Evolutionary conservation across 306 rosid genomes (phyloP), one percentile per base, ranked within the genome.

Genomic region (Quercus ilex): DNA sequence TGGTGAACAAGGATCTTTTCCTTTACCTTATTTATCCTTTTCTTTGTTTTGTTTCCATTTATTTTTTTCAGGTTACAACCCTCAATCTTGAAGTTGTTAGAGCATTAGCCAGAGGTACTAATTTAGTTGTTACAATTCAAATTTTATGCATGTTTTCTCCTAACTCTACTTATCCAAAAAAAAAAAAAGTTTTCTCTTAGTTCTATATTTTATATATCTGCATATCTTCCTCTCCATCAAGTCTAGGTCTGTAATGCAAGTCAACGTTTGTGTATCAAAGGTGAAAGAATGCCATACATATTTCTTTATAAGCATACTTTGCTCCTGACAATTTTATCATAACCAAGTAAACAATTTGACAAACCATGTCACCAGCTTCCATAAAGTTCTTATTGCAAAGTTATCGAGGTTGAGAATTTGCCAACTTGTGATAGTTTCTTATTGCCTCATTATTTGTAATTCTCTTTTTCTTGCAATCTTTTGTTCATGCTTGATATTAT

Each of bases 81-180:
- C 97, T 94, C 83, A 94, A 91, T 87, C 95, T 92, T 62, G 91
- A 92, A 87, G 91, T 94, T 73, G 95, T 94, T 78, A 90, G 99
- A 91, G 92, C 97, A 68, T 87, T 94, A 19, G 97, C 97, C 64
- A 86, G 93, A 91, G 98, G 98, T 92, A 88, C 31, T 69, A 25
- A 46, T 58, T 23, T 77, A 81, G 25, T 49, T 69, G 20, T 55
- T 56, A 49, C 67, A 73, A 56, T 87, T 33, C 65, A 15, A 52
- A 51, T 82, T 41, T 25, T 28, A 26, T 72, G 43, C 57, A 19
- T 55, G 19, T 14, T 69, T 25, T 64, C 30, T 49, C 35, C 57
- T 65, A 35, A 60, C 33, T n/a, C 20, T 35, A 35, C 41, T 35
- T 35, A 5, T 35, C 41, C 41, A 33, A 33, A 33, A 31, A 33